Evolutionary conservation across 345 rosid species (phyloP).

Genomic region (Citrus cavaleriei): DNA sequence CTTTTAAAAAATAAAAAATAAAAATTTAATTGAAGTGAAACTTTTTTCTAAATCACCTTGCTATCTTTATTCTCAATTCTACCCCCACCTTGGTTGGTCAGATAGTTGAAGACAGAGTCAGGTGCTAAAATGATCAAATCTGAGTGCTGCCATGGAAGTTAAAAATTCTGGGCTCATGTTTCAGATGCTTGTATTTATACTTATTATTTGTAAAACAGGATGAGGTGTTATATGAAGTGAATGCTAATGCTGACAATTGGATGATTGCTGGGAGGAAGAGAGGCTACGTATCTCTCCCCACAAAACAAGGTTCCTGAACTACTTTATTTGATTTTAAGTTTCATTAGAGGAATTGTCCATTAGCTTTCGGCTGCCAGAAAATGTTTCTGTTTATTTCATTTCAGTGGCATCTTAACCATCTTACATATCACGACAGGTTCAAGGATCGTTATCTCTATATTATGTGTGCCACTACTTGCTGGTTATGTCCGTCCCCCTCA

Average conservation of each 20-base stretch:
- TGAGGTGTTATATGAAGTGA: conserved; percentile 80
- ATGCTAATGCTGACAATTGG: conserved; percentile 76
- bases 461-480: conserved; percentile 79
- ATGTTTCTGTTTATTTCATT: background rate
- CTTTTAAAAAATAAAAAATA: background rate
- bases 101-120: background rate
- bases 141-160: background rate
- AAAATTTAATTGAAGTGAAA: background rate
- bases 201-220: conserved; percentile 41
- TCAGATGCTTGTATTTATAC: background rate
- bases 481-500: conserved; percentile 91
- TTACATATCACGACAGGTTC: conserved; percentile 43
- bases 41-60: background rate
- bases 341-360: background rate
- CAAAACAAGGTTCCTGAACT: conserved; percentile 53
- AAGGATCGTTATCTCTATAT: conserved; percentile 67
- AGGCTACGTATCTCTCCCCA: conserved; percentile 71
- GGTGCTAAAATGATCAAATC: background rate
- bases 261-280: conserved; percentile 98
- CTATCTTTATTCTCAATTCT: background rate
- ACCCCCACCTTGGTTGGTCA: background rate
- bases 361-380: background rate
- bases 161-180: background rate
- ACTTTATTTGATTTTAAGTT: conserved; percentile 3
- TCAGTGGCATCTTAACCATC: background rate